These are phyloP conservation scores for Forsythia suspensa DNA, from an alignment of 257 asterid genomes.

Conservation along the genomic window DNA sequence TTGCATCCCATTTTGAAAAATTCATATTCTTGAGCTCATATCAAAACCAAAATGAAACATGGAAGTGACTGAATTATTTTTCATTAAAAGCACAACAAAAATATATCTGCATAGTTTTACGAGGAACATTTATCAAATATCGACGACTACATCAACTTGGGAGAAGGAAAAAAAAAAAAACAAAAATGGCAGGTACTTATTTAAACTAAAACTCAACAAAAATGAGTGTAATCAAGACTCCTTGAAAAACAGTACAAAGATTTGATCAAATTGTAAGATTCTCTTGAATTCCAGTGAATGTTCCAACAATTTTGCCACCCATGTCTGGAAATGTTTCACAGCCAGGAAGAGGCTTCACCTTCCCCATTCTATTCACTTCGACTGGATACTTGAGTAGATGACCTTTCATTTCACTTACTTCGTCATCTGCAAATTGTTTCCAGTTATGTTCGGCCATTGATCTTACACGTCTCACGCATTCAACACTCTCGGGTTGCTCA, in stretches of 20 bases:
- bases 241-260: not conserved
- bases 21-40: not conserved
- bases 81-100: not conserved
- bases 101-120: not conserved
- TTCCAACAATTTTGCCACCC: conserved; percentile 82
- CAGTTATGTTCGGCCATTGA: conserved; percentile 70
- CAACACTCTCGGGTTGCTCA: conserved; percentile 70
- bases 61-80: not conserved
- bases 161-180: no score
- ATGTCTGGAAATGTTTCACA: conserved; percentile 83
- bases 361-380: conserved; percentile 67
- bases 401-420: conserved; percentile 62
- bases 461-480: conserved; percentile 67
- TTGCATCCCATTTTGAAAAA: no score
- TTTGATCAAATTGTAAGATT: conserved; percentile 75
- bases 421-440: conserved; percentile 66
- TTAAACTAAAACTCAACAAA: not conserved
- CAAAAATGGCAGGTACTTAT: not conserved
- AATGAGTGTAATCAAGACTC: not conserved
- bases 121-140: not conserved
- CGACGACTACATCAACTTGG: not conserved
- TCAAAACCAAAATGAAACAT: not conserved
- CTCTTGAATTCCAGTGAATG: conserved; percentile 80
- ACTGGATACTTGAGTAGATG: conserved; percentile 93
- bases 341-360: conserved; percentile 72